phyloP scores from a whole-genome alignment of 2,329 filamentous ascomycete species.

The Penicillium sumatraense region DNA sequence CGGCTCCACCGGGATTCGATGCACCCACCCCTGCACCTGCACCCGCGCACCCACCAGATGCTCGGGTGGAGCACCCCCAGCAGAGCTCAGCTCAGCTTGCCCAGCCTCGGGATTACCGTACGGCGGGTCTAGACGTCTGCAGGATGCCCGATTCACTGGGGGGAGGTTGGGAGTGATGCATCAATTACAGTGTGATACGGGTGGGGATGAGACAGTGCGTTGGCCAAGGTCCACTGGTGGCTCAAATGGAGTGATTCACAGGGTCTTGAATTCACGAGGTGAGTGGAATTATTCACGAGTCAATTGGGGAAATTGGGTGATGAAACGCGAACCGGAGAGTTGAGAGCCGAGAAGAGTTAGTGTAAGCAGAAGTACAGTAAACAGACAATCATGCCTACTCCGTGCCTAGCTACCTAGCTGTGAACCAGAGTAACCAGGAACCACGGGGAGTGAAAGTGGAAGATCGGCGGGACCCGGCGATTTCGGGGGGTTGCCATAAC shows the following conservation, averaged over 20 bases:
- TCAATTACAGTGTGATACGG: slow-evolving; percentile 6
- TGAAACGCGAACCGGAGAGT: background rate
- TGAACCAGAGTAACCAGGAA: background rate
- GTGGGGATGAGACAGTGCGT: slow-evolving; percentile 3
- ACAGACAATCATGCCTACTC: too few species aligned
- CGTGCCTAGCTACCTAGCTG: too few species aligned
- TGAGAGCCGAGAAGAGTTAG: background rate
- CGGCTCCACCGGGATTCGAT: background rate
- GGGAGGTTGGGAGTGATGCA: slow-evolving; percentile 17
- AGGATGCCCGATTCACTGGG: slow-evolving; percentile 12
- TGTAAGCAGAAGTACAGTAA: too few species aligned
- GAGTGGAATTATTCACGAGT: background rate
- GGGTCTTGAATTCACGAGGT: background rate
- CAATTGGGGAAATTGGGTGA: background rate
- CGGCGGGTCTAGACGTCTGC: slow-evolving; percentile 23
- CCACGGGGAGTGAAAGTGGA: background rate
- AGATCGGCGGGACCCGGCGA: slow-evolving; percentile 6
- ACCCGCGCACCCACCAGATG: too few species aligned
- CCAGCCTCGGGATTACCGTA: slow-evolving; percentile 13
- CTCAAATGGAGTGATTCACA: too few species aligned
- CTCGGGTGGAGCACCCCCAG: slow-evolving; percentile 1
- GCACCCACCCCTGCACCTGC: background rate
- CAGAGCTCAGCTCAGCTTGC: background rate
- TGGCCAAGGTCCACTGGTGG: slow-evolving; percentile 3
- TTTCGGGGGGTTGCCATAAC: background rate